Base-by-base conservation (phyloP, 257 asterid species). In the Avicennia marina region DNA sequence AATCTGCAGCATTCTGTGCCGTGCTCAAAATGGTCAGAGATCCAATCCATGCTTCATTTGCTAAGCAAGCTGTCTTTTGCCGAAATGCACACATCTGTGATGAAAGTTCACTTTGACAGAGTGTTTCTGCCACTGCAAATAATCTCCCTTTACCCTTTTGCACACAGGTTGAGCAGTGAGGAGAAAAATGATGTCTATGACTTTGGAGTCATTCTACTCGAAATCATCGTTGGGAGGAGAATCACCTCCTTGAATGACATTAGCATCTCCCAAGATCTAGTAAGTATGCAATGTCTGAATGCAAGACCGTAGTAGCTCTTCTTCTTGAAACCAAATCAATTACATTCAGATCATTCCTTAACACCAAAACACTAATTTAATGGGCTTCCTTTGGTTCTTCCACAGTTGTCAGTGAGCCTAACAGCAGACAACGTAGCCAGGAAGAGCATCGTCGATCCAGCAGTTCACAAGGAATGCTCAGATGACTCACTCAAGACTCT, bases 191-290 rank as follows among this genome's bases (percentile, higher is more conserved):
- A 84, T 52, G 67, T 87, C 12, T 80, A 84, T 38, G 94, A 85
- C 72, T 81, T 84, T 29, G 98, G 98, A 56, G 94, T 90, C 33
- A 87, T 90, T 40, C 71, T 90, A 71, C 94, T 87, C n/a, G 96
- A 90, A 72, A 65, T 81, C 62, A 68, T 82, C 4, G 85, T 73
- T 0, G 96, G 96, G 53, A 82, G 94, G 77, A 34, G 70, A 34
- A 73, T 90, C 56, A 17, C 39, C 47, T 64, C 85, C 12, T 26
- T 20, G 40, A 75, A 75, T 18, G 89, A 87, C 36, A 58, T 84
- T 40, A 67, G 56, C 1, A 56, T 80, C 22, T 80, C 85, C 32
- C 80, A 60, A 72, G 89, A 82, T 42, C 79, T 87, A 12, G 96
- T 90, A 79, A 76, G 94, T 60, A 7, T 11, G 24, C 31, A 24